Conservation (phyloP, 345 rosid species). For the Adansonia digitata region DNA sequence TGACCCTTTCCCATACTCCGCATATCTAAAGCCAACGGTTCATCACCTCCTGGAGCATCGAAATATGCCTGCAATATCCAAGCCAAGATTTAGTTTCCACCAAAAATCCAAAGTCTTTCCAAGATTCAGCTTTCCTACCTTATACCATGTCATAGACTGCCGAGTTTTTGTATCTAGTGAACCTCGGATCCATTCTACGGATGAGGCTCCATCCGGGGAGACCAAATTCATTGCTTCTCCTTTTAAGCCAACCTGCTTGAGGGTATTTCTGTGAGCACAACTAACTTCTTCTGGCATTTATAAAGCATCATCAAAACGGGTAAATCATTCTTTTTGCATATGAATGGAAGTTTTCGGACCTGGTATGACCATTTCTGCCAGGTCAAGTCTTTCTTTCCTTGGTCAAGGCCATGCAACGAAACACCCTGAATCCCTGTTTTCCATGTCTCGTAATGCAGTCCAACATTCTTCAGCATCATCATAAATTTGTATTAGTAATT, state of each 20-base stretch:
- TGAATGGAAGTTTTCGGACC: constrained; percentile 31
- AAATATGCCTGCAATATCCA: constrained; percentile 25
- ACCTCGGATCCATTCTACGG: constrained; percentile 11
- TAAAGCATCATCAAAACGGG: background rate
- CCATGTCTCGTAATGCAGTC: constrained; percentile 78
- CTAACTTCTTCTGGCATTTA: background rate
- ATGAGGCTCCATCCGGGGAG: constrained; percentile 32
- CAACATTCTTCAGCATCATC: constrained; percentile 51
- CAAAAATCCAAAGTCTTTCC: background rate
- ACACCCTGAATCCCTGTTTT: constrained; percentile 74
- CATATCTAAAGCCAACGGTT: constrained; percentile 83
- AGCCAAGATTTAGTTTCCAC: constrained; percentile 6
- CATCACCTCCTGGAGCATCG: constrained; percentile 60
- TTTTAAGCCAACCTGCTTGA: constrained; percentile 42
- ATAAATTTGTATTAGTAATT: constrained; percentile 12
- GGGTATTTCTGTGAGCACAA: too few relatives aligned
- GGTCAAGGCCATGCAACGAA: constrained; percentile 54
- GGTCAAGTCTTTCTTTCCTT: constrained; percentile 66
- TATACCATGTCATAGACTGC: constrained; percentile 19
- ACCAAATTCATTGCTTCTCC: constrained; percentile 47
- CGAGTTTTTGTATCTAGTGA: constrained; percentile 1
- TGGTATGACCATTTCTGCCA: constrained; percentile 86
- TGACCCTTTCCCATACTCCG: constrained; percentile 91
- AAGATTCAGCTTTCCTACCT: constrained; percentile 12
- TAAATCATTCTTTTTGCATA: background rate